Percentiles rank a stretch among this genome's conserved stretches.
These are phyloP conservation scores for Thymus mandschuricus DNA, from an alignment of 257 asterid species.

Conservation along the genomic window DNA sequence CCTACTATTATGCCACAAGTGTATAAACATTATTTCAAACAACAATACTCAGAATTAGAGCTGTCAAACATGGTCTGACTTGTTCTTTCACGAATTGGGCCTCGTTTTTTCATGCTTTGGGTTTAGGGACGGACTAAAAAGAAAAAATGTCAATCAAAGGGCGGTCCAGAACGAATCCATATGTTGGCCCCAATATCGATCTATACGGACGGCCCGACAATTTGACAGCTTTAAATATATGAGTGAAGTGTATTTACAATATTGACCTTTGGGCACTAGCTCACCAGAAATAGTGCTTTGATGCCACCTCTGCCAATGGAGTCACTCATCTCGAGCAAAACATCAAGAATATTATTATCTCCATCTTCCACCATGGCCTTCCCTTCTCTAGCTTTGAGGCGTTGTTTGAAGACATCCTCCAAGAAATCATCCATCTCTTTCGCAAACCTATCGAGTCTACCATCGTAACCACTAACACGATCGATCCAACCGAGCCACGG, in stretches of 20 bases:
- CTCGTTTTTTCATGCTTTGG: no score
- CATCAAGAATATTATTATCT: neutral
- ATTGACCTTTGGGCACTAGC: no score
- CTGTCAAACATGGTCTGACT: no score
- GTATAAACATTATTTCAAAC: no score
- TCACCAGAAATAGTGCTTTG: neutral
- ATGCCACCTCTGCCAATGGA: neutral
- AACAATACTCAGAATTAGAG: neutral
- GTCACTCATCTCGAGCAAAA: neutral
- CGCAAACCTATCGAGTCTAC: neutral
- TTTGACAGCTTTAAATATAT: no score
- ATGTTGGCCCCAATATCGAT: no score
- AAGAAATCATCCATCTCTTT: neutral
- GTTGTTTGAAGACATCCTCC: neutral
- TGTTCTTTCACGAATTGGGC: no score
- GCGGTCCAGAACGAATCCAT: no score
- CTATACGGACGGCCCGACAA: no score
- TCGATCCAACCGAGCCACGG: constrained; percentile 11
- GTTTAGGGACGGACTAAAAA: no score
- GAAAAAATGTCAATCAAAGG: no score
- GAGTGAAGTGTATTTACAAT: neutral
- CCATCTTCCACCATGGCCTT: neutral
- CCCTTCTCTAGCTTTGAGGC: neutral
- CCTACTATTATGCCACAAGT: neutral
- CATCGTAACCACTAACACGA: neutral